A percentile compares a stretch with the other conserved stretches of the same genome.
Evolutionary conservation across 768 basidiomycete species (phyloP).

Genomic region (Mycena sanguinolenta): DNA sequence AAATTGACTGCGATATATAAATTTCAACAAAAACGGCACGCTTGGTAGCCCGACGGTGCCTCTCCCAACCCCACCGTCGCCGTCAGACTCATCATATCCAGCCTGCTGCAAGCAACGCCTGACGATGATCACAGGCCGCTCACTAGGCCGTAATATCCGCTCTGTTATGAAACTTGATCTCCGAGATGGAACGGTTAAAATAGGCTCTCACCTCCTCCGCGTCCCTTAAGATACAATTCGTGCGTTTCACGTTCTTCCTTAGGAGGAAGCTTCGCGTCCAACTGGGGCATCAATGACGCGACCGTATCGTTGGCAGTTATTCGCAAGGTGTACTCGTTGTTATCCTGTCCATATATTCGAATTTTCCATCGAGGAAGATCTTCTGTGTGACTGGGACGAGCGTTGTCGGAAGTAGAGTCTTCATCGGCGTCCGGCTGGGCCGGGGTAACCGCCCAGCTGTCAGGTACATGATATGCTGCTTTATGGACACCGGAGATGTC

Average conservation of each 20-base stretch:
- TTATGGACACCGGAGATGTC: not conserved
- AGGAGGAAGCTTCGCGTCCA: slow-evolving; percentile 31
- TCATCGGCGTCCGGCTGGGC: slow-evolving; percentile 31
- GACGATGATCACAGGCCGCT: slow-evolving; percentile 87
- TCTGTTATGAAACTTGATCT: slow-evolving; percentile 61
- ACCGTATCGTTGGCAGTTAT: slow-evolving; percentile 71
- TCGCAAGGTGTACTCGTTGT: slow-evolving; percentile 75
- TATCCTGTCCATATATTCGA: slow-evolving; percentile 82
- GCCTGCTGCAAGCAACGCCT: slow-evolving; percentile 86
- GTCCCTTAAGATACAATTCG: slow-evolving; percentile 80
- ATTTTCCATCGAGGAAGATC: slow-evolving; percentile 22
- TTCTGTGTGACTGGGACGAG: not conserved
- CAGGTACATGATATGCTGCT: slow-evolving; percentile 45
- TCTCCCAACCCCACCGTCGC: slow-evolving; percentile 52
- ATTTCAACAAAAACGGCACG: slow-evolving; percentile 87
- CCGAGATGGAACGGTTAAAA: slow-evolving; percentile 1
- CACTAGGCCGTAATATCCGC: slow-evolving; percentile 81
- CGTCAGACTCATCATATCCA: slow-evolving; percentile 89
- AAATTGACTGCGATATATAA: slow-evolving; percentile 87
- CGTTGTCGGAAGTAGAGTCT: slow-evolving; percentile 47
- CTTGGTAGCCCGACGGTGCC: slow-evolving; percentile 68
- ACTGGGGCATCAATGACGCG: not conserved
- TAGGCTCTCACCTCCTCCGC: slow-evolving; percentile 72
- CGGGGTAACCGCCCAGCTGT: slow-evolving; percentile 19
- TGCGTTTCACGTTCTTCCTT: slow-evolving; percentile 65